phyloP scores from a whole-genome alignment of 345 rosid species.

The Brassica nigra region DNA sequence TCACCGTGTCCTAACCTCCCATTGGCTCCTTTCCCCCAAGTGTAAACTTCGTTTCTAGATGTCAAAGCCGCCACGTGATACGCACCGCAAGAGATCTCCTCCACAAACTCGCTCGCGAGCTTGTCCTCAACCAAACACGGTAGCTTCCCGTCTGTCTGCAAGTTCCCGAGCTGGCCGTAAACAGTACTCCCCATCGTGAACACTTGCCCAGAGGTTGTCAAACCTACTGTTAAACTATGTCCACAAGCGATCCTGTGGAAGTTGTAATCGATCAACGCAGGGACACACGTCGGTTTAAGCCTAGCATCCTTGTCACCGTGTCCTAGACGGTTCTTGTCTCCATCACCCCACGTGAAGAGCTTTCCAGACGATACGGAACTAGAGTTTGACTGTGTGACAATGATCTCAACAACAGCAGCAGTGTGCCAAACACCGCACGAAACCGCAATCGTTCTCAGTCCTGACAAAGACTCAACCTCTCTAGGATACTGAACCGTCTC shows the following conservation, averaged over 20 bases:
- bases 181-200: slow-evolving; percentile 96
- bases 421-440: slow-evolving; percentile 99
- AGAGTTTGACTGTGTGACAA: slow-evolving; percentile 77
- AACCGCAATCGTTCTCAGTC: slow-evolving; percentile 81
- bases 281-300: slow-evolving; percentile 91
- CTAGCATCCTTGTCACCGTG: slow-evolving; percentile 94
- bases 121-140: slow-evolving; percentile 82
- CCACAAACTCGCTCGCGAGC: slow-evolving; percentile 68
- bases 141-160: slow-evolving; percentile 68
- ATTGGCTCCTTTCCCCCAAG: slow-evolving; percentile 99
- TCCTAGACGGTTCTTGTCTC: slow-evolving; percentile 94
- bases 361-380: slow-evolving; percentile 55
- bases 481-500: slow-evolving; percentile 72
- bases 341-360: slow-evolving; percentile 98
- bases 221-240: slow-evolving; percentile 88
- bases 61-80: slow-evolving; percentile 91
- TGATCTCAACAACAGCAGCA: slow-evolving; percentile 94
- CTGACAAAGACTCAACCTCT: slow-evolving; percentile 87
- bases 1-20: slow-evolving; percentile 98
- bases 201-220: slow-evolving; percentile 79
- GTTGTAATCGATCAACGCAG: slow-evolving; percentile 80
- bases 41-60: slow-evolving; percentile 78
- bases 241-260: slow-evolving; percentile 90
- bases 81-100: slow-evolving; percentile 89
- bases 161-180: slow-evolving; percentile 92